These are phyloP conservation scores for Russula compacta DNA, from an alignment of 768 basidiomycete genomes.

Conservation along the genomic window DNA sequence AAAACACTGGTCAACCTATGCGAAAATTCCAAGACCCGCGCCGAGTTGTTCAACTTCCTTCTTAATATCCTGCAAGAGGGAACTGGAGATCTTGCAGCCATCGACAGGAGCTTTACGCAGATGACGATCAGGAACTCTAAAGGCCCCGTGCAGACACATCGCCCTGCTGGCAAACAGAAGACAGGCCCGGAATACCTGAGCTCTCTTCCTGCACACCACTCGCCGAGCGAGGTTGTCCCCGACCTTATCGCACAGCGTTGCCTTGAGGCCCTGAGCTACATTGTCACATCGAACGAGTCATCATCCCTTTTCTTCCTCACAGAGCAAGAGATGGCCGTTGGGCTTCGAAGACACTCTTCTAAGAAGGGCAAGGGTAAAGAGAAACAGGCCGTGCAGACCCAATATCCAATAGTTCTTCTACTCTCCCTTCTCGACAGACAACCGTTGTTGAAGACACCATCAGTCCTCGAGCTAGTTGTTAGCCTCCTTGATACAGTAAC, in stretches of 20 bases:
- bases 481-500: conserved; percentile 82
- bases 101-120: conserved; percentile 91
- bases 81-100: conserved; percentile 80
- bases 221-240: conserved; percentile 74
- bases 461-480: conserved; percentile 91
- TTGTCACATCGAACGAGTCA: conserved; percentile 76
- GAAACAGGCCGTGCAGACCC: conserved; percentile 66
- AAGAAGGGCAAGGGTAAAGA: conserved; percentile 97
- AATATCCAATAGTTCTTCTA: conserved; percentile 86
- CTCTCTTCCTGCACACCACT: conserved; percentile 40
- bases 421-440: conserved; percentile 83
- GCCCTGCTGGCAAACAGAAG: conserved; percentile 62
- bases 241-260: conserved; percentile 92
- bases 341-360: conserved; percentile 53
- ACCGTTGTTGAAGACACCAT: conserved; percentile 74
- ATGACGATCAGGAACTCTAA: conserved; percentile 69
- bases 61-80: conserved; percentile 94
- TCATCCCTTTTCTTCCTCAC: conserved; percentile 91
- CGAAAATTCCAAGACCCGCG: conserved; percentile 86
- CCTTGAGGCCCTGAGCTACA: conserved; percentile 81
- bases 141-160: conserved; percentile 33
- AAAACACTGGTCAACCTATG: conserved; percentile 91
- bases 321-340: conserved; percentile 85
- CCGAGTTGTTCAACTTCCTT: conserved; percentile 88
- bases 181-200: conserved; percentile 42